Evolutionary conservation across 177 flowering plant species (phyloP).

Genomic region (Vitis hybrid): DNA sequence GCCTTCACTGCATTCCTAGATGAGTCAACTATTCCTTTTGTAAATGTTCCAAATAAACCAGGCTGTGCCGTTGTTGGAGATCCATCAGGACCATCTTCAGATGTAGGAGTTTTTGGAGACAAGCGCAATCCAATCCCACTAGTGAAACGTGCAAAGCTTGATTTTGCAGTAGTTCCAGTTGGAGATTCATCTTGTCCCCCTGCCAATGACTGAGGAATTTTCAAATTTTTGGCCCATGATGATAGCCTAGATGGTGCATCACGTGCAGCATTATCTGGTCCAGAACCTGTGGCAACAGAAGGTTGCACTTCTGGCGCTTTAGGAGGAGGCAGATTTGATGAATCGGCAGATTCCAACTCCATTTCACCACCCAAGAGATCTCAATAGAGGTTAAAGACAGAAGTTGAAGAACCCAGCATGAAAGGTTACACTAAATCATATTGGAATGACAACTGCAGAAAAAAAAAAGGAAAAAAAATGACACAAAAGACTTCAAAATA

Average conservation of each 20-base stretch:
- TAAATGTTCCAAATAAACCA: slow-evolving; percentile 74
- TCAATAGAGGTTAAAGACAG: slow-evolving; percentile 2
- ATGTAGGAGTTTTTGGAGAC: slow-evolving; percentile 67
- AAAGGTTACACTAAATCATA: not conserved
- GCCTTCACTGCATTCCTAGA: slow-evolving; percentile 94
- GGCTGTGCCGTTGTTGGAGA: slow-evolving; percentile 48
- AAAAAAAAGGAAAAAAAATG: not conserved
- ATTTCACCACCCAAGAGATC: slow-evolving; percentile 16
- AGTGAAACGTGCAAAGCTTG: slow-evolving; percentile 75
- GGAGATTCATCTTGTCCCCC: slow-evolving; percentile 47
- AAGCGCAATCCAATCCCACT: slow-evolving; percentile 68
- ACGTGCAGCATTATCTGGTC: slow-evolving; percentile 34
- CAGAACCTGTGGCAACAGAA: slow-evolving; percentile 30
- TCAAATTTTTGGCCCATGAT: slow-evolving; percentile 81
- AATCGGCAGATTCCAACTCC: slow-evolving; percentile 37
- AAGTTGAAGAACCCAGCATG: slow-evolving; percentile 7
- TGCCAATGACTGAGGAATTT: slow-evolving; percentile 55
- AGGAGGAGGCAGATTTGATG: slow-evolving; percentile 17
- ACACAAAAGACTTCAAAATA: not conserved
- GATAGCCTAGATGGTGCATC: slow-evolving; percentile 56
- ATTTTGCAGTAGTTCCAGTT: slow-evolving; percentile 56
- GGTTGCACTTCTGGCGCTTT: slow-evolving; percentile 27
- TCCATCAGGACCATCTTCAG: slow-evolving; percentile 44
- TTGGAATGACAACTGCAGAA: slow-evolving; percentile 5
- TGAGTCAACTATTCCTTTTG: slow-evolving; percentile 89